Conservation (phyloP, 2,329 filamentous ascomycete species). For the Elsinoe necatrix region DNA sequence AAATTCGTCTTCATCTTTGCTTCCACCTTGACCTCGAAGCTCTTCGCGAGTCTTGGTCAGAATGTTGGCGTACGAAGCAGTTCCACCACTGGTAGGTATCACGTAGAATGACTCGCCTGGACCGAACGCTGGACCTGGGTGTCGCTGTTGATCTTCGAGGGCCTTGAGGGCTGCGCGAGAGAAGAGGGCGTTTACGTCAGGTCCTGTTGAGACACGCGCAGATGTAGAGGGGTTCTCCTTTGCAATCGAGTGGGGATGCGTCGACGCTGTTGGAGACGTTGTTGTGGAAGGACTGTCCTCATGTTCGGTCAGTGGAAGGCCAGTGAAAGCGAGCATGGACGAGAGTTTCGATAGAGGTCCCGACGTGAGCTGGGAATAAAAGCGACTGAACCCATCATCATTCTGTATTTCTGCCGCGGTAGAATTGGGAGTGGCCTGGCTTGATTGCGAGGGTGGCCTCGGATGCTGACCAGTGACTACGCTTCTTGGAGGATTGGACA, state of each 20-base stretch:
- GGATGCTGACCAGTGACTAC: constrained; percentile 5
- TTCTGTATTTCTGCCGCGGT: constrained; percentile 11
- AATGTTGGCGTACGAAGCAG: constrained; percentile 87
- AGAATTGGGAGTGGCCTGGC: neutral
- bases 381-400: constrained; percentile 70
- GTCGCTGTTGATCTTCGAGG: constrained; percentile 53
- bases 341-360: constrained; percentile 81
- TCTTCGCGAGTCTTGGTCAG: constrained; percentile 42
- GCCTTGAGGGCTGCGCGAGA: constrained; percentile 77
- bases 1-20: constrained; percentile 69
- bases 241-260: constrained; percentile 19
- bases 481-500: constrained; percentile 6
- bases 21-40: constrained; percentile 33
- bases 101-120: constrained; percentile 76
- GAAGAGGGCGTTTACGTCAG: constrained; percentile 75
- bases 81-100: constrained; percentile 84
- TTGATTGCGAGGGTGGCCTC: neutral
- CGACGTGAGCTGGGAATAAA: constrained; percentile 79
- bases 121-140: constrained; percentile 33
- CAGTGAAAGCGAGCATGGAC: constrained; percentile 84
- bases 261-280: constrained; percentile 23
- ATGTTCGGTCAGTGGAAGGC: constrained; percentile 58
- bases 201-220: constrained; percentile 33
- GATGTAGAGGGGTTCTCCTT: constrained; percentile 23
- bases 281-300: constrained; percentile 21